These are phyloP conservation scores for Lepidium africanum DNA, from an alignment of 345 rosid species.

Conservation along the genomic window DNA sequence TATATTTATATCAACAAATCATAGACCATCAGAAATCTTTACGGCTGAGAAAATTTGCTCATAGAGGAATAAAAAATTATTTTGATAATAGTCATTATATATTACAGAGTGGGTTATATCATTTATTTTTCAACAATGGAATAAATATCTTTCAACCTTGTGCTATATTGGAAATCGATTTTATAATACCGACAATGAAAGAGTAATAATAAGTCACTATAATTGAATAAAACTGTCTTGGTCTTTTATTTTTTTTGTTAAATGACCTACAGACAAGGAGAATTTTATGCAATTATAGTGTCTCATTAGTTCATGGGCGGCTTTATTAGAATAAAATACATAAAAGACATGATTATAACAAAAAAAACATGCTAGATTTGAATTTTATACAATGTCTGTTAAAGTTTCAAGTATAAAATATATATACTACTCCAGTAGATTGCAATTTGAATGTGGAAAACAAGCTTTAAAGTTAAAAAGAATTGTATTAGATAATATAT, in stretches of 20 bases:
- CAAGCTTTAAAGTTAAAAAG: background rate
- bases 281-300: slow-evolving; percentile 2
- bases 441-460: slow-evolving; percentile 9
- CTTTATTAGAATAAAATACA: background rate
- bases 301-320: background rate
- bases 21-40: background rate
- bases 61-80: background rate
- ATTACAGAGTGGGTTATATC: background rate
- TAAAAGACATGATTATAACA: background rate
- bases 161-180: background rate
- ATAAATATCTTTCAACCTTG: background rate
- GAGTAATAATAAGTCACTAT: background rate
- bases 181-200: too few species aligned
- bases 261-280: background rate
- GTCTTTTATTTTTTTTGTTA: background rate
- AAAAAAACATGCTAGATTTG: background rate
- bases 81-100: background rate
- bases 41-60: background rate
- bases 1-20: background rate
- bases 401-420: background rate
- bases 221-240: background rate
- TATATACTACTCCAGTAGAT: background rate
- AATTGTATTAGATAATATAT: background rate
- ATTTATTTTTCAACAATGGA: background rate
- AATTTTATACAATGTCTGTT: background rate